phyloP scores from a whole-genome alignment of 345 rosid genomes.

The Lagerstroemia speciosa region DNA sequence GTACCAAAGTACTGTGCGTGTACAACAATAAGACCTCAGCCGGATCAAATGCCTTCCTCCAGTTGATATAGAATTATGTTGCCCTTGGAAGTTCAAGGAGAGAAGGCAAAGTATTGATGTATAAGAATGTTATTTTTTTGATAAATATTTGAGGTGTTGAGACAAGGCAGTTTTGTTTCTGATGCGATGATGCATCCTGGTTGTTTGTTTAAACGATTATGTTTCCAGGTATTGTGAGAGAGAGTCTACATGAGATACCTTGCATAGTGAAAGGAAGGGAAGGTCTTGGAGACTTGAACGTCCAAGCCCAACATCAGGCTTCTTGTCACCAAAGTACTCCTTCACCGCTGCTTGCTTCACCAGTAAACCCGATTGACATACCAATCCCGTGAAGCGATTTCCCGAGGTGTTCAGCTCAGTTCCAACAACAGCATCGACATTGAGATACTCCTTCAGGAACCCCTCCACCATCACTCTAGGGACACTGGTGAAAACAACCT shows the following conservation, averaged over 20 bases:
- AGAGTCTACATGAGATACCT: neutral
- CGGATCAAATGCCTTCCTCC: no score
- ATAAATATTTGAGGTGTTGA: neutral
- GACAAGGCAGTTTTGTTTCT: no score
- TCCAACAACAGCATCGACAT: conserved; percentile 71
- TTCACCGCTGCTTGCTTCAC: neutral
- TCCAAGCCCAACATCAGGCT: conserved; percentile 2
- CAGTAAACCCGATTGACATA: conserved; percentile 1
- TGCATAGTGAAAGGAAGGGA: neutral
- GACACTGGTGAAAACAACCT: conserved; percentile 62
- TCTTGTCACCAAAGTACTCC: neutral
- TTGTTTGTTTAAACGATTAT: no score
- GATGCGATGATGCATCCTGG: no score
- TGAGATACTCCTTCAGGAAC: conserved; percentile 64
- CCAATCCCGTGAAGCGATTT: conserved; percentile 37
- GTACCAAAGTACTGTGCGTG: neutral
- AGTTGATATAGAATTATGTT: no score
- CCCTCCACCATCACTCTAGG: conserved; percentile 76
- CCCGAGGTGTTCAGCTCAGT: conserved; percentile 54
- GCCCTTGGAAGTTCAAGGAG: no score
- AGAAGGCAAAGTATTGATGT: no score
- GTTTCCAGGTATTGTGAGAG: no score
- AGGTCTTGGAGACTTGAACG: neutral
- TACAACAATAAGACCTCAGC: neutral
- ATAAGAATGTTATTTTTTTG: no score